Base-by-base conservation (phyloP, 441 rosid species). In the Bocquillonia castaneifolia region DNA sequence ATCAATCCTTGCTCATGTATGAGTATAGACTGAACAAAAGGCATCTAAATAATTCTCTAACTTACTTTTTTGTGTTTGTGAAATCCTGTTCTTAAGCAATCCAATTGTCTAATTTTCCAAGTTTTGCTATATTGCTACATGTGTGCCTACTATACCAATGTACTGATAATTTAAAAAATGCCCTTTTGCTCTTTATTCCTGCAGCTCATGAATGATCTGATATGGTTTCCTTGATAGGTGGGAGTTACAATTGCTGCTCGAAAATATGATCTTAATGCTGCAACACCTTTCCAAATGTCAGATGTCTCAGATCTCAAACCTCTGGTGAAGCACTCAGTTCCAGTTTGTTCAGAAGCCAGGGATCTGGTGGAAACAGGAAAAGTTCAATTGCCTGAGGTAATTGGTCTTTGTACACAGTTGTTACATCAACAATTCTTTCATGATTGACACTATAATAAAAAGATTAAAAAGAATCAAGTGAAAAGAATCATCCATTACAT, bases 311-410 rank as follows among this genome's bases (percentile, higher is more conserved):
- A 96, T 87, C 83, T 93, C 70, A 87, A 80, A 73, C 95, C 99
- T 56, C 95, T 91, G 25, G 89, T 96, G 74, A 93, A 96, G 84
- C 99, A 96, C 73, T 90, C 98, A 13, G 89, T 96, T 71, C 99
- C 99, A 23, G 77, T 90, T 42, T 96, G 96, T 77, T 79, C 88
- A 31, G 97, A 93, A 78, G 99, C 99, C 32, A 96, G 90, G 84
- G 83, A 86, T 64, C 94, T 96, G 45, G 88, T 96, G 67, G 98
- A 93, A 81, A 87, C 86, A 69, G 98, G 99, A 68, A 96, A 96
- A 78, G 84, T 80, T 72, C 98, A 96, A 61, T 76, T 96, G 78
- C 93, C 97, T 66, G 97, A 96, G 95, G 99, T 96, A 80, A 66
- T 75, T 63, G 42, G n/a, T n/a, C n/a, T n/a, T 29, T 17, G n/a